Evolutionary conservation across 108 stramenopile species (phyloP), one percentile per base, ranked within the genome.

Genomic region (Asterionellopsis glacialis): DNA sequence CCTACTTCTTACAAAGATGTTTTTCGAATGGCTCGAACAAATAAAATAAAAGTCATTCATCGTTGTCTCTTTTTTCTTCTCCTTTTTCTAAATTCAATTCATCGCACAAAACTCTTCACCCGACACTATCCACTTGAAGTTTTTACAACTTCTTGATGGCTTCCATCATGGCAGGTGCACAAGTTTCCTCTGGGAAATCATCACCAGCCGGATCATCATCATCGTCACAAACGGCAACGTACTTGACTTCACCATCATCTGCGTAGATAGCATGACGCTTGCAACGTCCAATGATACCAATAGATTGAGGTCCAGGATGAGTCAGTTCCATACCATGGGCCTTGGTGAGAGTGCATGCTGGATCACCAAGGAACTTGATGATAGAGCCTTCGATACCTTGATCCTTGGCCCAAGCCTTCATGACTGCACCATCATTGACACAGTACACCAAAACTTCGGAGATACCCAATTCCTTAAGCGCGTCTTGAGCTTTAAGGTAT

Each of bases 201-300:
- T 78, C 77, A 64, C 83, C 77, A 42, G 79, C 83, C 21, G 87
- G 87, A 69, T 88, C 87, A 55, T 80, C 65, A 16, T 77, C 77
- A 47, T 55, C 48, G 57, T 88, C 87, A 33, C 79, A 75, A 23
- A 88, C 64, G 22, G 64, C 62, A 0, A 78, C 70, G 44, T 72
- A 67, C 69, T 78, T 72, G 44, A 88, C 74, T 2, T 48, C 71
- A 7, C 82, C 81, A 61, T 88, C 70, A 0, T 73, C 82, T 38
- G 82, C 68, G 55, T 73, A 70, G 48, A 80, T 66, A 0, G 87
- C 87, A 60, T 73, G 76, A 24, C 87, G 83, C 57, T 85, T 85
- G 62, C 79, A 81, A 9, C 87, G 79, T 53, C 79, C 76, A 38
- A 84, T 70, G 11, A 84, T 64, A 6, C 83, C 81, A 1, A 70